Evolutionary conservation across 768 basidiomycete genomes (phyloP).

Genomic region (Amanita muscaria): DNA sequence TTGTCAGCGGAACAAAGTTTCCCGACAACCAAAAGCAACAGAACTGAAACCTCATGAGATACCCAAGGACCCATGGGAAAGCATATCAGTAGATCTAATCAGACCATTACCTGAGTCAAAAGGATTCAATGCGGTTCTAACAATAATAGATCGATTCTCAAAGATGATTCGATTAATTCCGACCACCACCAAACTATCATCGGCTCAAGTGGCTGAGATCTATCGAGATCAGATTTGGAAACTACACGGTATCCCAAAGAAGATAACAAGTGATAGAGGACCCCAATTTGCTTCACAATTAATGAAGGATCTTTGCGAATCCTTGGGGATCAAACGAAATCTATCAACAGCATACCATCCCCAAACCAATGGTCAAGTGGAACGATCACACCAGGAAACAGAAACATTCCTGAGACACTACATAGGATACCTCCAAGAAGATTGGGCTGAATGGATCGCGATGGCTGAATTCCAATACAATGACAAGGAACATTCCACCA

Average conservation of each 20-base stretch:
- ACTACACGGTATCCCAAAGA: conserved; percentile 5
- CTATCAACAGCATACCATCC: conserved; percentile 37
- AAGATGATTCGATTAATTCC: too few relatives aligned
- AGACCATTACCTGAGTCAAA: too few relatives aligned
- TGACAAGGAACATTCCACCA: conserved; percentile 8
- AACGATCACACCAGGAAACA: conserved; percentile 22
- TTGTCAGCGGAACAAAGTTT: too few relatives aligned
- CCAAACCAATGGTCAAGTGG: conserved; percentile 20
- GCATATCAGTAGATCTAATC: too few relatives aligned
- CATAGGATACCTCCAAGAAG: too few relatives aligned
- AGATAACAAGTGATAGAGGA: conserved; percentile 9
- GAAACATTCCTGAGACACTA: too few relatives aligned
- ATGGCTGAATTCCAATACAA: conserved; percentile 15
- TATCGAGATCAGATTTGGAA: conserved; percentile 5
- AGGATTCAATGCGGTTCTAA: too few relatives aligned
- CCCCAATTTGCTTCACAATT: conserved; percentile 8
- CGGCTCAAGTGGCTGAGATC: not conserved
- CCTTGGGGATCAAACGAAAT: conserved; percentile 19
- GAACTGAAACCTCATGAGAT: too few relatives aligned
- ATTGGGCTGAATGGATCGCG: conserved; percentile 20
- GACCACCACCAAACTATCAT: too few relatives aligned
- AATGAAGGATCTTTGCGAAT: not conserved
- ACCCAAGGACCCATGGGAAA: too few relatives aligned
- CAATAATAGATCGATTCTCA: too few relatives aligned
- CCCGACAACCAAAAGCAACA: too few relatives aligned